Conservation (phyloP, 192 early-diverging fungal species). For the Entomortierella lignicola region DNA sequence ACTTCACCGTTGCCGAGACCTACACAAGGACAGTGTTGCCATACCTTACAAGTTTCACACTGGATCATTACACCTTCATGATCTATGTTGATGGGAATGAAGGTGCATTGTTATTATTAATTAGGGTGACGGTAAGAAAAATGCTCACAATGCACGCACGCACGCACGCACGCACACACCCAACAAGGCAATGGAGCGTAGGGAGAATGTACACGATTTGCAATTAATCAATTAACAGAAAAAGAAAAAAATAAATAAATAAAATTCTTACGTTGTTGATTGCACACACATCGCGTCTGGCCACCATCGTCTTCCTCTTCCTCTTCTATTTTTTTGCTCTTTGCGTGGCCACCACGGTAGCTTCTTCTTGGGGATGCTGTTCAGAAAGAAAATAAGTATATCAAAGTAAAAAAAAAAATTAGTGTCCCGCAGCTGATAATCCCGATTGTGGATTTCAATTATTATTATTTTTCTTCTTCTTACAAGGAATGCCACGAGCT, state of each 20-base stretch:
- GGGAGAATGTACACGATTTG: too few relatives aligned
- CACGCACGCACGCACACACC: not conserved
- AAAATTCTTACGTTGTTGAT: slow-evolving; percentile 58
- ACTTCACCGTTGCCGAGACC: slow-evolving; percentile 59
- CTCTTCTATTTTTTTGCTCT: slow-evolving; percentile 36
- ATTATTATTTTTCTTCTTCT: not conserved
- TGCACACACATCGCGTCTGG: slow-evolving; percentile 64
- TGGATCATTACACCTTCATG: slow-evolving; percentile 63
- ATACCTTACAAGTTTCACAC: slow-evolving; percentile 65
- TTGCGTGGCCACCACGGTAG: slow-evolving; percentile 39
- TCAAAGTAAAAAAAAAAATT: not conserved
- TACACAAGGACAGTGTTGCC: slow-evolving; percentile 65
- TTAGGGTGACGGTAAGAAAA: too few relatives aligned
- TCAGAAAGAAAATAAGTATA: not conserved
- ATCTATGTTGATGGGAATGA: slow-evolving; percentile 28
- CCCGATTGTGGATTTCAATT: not conserved
- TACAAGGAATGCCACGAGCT: slow-evolving; percentile 55
- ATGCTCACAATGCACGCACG: too few relatives aligned
- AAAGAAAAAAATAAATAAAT: not conserved
- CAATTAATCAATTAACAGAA: not conserved
- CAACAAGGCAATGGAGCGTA: too few relatives aligned
- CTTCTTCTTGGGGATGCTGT: slow-evolving; percentile 52
- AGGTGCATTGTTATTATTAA: too few relatives aligned
- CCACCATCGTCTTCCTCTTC: slow-evolving; percentile 59
- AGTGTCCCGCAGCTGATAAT: too few relatives aligned